phyloP scores from a whole-genome alignment of 768 basidiomycete species.

The Pulveroboletus sp. region DNA sequence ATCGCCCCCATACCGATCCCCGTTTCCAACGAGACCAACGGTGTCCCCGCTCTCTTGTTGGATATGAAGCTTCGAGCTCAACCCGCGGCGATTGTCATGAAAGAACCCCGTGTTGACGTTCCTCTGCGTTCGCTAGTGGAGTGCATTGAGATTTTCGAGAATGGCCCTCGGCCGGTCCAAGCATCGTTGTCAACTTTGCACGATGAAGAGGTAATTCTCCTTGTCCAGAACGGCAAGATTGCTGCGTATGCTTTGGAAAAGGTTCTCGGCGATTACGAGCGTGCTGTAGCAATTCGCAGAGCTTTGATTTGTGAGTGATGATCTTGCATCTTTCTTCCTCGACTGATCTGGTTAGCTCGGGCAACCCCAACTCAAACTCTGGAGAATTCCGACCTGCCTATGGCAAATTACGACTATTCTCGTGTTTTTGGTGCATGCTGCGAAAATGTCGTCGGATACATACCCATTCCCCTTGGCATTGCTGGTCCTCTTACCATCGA shows the following conservation, averaged over 20 bases:
- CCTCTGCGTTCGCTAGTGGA: conserved; percentile 61
- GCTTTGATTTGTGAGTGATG: conserved; percentile 77
- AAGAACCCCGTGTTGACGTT: conserved; percentile 12
- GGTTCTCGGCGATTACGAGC: conserved; percentile 79
- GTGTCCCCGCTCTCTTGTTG: conserved; percentile 28
- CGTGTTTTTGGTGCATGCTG: conserved; percentile 95
- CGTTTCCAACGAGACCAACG: conserved; percentile 16
- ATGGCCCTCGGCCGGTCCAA: conserved; percentile 60
- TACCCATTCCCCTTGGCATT: conserved; percentile 93
- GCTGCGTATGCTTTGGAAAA: conserved; percentile 96
- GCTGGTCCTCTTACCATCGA: conserved; percentile 95
- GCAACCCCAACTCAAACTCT: conserved; percentile 80
- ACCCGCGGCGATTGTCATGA: conserved; percentile 10
- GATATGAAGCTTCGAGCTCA: conserved; percentile 35
- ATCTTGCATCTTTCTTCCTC: background rate
- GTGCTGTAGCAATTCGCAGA: conserved; percentile 83
- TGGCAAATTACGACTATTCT: conserved; percentile 86
- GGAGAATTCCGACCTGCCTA: conserved; percentile 79
- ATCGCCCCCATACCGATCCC: conserved; percentile 25
- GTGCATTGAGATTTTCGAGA: conserved; percentile 75
- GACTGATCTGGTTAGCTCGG: conserved; percentile 52
- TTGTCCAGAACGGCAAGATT: conserved; percentile 89
- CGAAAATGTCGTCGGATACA: conserved; percentile 97
- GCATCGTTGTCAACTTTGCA: conserved; percentile 58
- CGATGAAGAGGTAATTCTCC: conserved; percentile 88